Evolutionary conservation across 176 grass and related monocot genomes (phyloP).

Genomic region (Dendrocalamus sinicus): DNA sequence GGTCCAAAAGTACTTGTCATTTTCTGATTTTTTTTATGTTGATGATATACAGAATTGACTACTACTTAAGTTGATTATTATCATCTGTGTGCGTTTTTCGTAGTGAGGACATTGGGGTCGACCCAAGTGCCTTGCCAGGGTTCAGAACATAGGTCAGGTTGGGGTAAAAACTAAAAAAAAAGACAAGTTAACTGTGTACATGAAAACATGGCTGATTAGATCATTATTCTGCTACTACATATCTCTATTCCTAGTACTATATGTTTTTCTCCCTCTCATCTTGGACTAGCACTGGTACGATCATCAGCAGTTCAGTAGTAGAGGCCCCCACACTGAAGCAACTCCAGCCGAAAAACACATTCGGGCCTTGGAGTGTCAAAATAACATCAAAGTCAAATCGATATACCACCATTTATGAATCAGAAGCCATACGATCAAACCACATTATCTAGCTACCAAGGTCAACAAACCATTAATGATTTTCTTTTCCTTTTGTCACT

Average conservation of each 20-base stretch:
- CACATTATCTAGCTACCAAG: neutral
- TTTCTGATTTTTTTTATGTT: neutral
- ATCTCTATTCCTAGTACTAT: no score
- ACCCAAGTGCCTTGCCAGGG: neutral
- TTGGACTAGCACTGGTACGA: neutral
- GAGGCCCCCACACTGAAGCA: neutral
- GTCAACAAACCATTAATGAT: conserved; percentile 30
- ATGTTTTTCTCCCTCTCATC: no score
- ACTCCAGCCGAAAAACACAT: neutral
- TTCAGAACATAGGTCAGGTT: neutral
- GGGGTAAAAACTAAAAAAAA: neutral
- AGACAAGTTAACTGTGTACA: neutral
- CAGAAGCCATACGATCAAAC: conserved; percentile 33
- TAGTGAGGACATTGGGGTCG: neutral
- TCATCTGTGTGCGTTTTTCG: neutral
- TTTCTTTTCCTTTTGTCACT: conserved; percentile 8
- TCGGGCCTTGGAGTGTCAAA: neutral
- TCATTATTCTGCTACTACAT: no score
- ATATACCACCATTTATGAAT: neutral
- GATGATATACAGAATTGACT: neutral
- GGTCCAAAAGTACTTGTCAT: neutral
- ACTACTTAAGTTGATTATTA: neutral
- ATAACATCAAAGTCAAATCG: conserved; percentile 16
- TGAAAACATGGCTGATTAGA: no score
- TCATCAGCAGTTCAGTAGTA: neutral